phyloP scores from a whole-genome alignment of 352 stramenopile genomes.

The Stephanocyclus meneghinianus region DNA sequence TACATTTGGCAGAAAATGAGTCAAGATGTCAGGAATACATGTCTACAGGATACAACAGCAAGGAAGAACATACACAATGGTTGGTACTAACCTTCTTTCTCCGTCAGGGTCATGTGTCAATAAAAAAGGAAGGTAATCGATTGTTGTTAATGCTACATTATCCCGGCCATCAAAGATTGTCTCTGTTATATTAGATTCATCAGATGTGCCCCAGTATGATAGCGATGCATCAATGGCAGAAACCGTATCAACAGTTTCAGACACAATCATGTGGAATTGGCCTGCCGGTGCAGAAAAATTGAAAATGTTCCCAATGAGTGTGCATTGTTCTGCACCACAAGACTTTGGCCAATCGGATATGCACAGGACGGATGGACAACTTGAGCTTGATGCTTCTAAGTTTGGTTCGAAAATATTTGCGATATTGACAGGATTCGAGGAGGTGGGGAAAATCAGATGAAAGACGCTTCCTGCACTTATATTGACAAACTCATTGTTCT shows the following conservation, averaged over 20 bases:
- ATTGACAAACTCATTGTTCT: not conserved
- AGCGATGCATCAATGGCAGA: slow-evolving; percentile 7
- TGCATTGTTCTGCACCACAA: slow-evolving; percentile 4
- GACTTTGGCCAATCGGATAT: slow-evolving; percentile 7
- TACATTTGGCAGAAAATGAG: not conserved
- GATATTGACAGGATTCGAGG: slow-evolving; percentile 4
- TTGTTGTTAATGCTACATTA: slow-evolving; percentile 5
- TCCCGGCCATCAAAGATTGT: slow-evolving; percentile 17
- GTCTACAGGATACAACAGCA: too few species aligned
- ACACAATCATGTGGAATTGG: slow-evolving; percentile 7
- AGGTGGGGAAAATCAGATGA: not conserved
- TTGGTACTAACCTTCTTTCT: not conserved
- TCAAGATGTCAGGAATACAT: too few species aligned
- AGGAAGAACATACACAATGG: not conserved
- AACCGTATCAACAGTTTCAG: not conserved
- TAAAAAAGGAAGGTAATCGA: slow-evolving; percentile 12
- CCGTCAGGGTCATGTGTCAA: not conserved
- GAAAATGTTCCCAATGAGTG: slow-evolving; percentile 12
- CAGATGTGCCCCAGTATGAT: slow-evolving; percentile 9
- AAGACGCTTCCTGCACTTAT: slow-evolving; percentile 8
- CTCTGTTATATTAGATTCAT: not conserved
- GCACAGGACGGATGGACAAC: slow-evolving; percentile 1
- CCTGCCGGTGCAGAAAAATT: slow-evolving; percentile 5
- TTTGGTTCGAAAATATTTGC: slow-evolving; percentile 19
- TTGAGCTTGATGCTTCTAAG: not conserved